Evolutionary conservation across 805 yeast genomes (phyloP).

Genomic region (Wickerhamomyces pijperi): DNA sequence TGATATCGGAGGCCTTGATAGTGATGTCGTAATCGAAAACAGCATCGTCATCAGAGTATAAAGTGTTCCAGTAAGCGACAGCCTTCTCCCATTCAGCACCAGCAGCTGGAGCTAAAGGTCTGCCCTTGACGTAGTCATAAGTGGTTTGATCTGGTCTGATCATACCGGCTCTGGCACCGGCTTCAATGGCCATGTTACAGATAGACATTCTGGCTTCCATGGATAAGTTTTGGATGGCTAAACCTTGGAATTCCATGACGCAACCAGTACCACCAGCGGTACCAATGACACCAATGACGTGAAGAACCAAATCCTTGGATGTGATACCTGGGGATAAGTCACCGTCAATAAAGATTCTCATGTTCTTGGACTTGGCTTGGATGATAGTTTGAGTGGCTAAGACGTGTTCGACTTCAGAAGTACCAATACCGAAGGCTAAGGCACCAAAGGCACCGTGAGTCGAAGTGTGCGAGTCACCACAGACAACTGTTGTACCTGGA

Average conservation of each 20-base stretch:
- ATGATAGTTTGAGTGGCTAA: conserved; percentile 94
- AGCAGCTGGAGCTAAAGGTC: conserved; percentile 90
- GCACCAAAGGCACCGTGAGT: conserved; percentile 99
- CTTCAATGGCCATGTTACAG: conserved; percentile 98
- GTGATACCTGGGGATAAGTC: conserved; percentile 82
- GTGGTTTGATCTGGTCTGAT: conserved; percentile 90
- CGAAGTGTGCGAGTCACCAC: conserved; percentile 98
- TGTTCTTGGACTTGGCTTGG: conserved; percentile 91
- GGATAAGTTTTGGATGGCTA: conserved; percentile 78
- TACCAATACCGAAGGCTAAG: conserved; percentile 96
- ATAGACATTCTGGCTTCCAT: conserved; percentile 99
- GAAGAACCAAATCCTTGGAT: conserved; percentile 89
- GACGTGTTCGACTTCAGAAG: conserved; percentile 98
- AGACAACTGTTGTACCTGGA: conserved; percentile 97
- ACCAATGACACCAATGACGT: conserved; percentile 93
- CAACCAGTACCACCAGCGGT: conserved; percentile 99
- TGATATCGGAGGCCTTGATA: conserved; percentile 73
- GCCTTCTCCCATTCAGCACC: conserved; percentile 97
- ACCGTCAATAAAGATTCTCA: conserved; percentile 83
- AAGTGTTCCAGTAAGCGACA: conserved; percentile 77
- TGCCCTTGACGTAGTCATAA: conserved; percentile 78
- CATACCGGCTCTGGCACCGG: conserved; percentile 99
- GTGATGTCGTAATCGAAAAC: conserved; percentile 73
- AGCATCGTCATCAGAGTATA: conserved; percentile 85
- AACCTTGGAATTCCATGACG: conserved; percentile 95